phyloP scores from a whole-genome alignment of 306 rosid genomes.

The Quercus gilva region DNA sequence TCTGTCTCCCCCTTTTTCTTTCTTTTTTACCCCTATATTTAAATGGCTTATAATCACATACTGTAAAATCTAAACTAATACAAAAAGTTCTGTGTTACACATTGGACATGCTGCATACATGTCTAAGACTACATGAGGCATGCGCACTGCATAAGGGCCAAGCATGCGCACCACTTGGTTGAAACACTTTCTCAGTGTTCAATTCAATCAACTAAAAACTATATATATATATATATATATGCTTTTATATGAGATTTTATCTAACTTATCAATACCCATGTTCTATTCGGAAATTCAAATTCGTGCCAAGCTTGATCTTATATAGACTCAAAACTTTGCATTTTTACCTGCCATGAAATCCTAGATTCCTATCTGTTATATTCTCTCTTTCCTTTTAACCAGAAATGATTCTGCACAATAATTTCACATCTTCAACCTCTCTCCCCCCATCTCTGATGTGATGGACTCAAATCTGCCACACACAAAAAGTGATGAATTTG shows the following conservation, averaged over 20 bases:
- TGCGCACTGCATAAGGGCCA: slow-evolving; percentile 1
- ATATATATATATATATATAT: background rate
- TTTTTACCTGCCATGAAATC: too few species aligned
- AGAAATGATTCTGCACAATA: background rate
- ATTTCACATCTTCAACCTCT: too few species aligned
- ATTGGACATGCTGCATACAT: too few species aligned
- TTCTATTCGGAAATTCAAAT: background rate
- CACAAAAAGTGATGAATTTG: background rate
- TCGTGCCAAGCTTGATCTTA: background rate
- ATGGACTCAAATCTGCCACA: background rate
- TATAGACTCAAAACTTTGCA: background rate
- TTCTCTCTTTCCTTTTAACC: background rate
- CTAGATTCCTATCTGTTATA: background rate
- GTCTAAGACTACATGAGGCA: too few species aligned
- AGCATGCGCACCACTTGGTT: slow-evolving; percentile 20
- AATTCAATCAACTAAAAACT: slow-evolving; percentile 1
- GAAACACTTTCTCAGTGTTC: background rate
- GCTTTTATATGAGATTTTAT: background rate
- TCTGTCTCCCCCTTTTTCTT: background rate
- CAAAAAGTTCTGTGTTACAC: too few species aligned
- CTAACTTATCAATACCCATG: background rate
- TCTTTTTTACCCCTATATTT: background rate
- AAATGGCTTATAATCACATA: background rate
- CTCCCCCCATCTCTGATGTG: background rate
- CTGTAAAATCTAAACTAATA: too few species aligned